Base-by-base conservation (phyloP, 2,329 filamentous ascomycete genomes). In the Beauveria sp. region DNA sequence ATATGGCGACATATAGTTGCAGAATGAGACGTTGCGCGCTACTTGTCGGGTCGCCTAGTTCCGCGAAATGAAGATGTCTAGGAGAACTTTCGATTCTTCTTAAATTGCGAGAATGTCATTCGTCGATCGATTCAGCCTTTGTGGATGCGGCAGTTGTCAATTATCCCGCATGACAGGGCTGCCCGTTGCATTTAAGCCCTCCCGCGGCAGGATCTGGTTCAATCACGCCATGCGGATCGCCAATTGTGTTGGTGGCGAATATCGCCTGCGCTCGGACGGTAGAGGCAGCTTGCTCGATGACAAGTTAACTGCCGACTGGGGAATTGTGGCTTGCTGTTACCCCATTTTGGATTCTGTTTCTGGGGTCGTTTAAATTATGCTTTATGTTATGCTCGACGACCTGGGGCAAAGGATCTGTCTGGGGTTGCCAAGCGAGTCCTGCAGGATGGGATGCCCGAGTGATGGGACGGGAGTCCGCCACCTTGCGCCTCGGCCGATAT, bases 201-300 rank as follows among this genome's bases (percentile, higher is more conserved):
- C 20, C 8, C 14, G 26, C 31, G 7, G 16, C 16, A 22, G 34
- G n/a, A 46, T 40, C 22, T 34, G 22, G 43, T 5, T 28, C 9
- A 26, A 60, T 60, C 48, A 60, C 57, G 57, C 57, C 57, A 60
- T 60, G 57, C 38, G 24, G 34, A 51, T 52, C 48, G 48, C 57
- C 38, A 50, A 60, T 50, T 28, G 46, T 24, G 43, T 49, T 18
- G 18, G 7, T 24, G 52, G 20, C 8, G 24, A 40, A 16, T 34
- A 49, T 46, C 24, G 26, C 24, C 20, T 24, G 31, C 56, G 57
- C 57, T 60, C 57, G 57, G 57, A 60, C 57, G 31, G 43, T 16
- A 57, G 42, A 57, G 24, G 38, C 49, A 31, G 24, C 45, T 24
- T 51, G 28, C 22, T 26, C 31, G n/a, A 52, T 43, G n/a, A 38